Evolutionary conservation across 2,329 filamentous ascomycete genomes (phyloP).

Genomic region (Plectosphaerella plurivora): DNA sequence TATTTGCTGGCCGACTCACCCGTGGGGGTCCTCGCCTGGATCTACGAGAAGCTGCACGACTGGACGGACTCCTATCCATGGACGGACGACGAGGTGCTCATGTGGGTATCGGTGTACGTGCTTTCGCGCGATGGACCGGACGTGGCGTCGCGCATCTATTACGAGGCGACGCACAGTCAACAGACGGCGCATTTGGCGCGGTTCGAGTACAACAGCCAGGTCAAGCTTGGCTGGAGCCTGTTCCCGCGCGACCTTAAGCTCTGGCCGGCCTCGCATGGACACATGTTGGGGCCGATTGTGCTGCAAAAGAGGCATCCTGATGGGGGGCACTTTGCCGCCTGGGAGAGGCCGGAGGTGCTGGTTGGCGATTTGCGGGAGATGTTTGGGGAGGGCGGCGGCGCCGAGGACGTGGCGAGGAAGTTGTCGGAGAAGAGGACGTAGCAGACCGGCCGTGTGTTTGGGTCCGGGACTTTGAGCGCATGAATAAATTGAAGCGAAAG

Average conservation of each 20-base stretch:
- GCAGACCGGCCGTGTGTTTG: too few species aligned
- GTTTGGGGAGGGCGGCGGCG: slow-evolving; percentile 36
- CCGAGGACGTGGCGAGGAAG: not conserved
- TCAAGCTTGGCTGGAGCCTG: slow-evolving; percentile 42
- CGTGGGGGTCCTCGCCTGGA: slow-evolving; percentile 68
- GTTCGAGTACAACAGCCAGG: slow-evolving; percentile 24
- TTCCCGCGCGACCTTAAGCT: slow-evolving; percentile 56
- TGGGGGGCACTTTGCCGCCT: slow-evolving; percentile 59
- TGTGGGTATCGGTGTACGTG: slow-evolving; percentile 70
- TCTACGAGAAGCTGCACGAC: slow-evolving; percentile 75
- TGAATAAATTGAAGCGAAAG: too few species aligned
- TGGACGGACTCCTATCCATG: slow-evolving; percentile 71
- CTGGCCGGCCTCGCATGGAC: slow-evolving; percentile 50
- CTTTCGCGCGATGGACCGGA: slow-evolving; percentile 66
- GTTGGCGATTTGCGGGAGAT: slow-evolving; percentile 50
- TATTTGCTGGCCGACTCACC: slow-evolving; percentile 68
- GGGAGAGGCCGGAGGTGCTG: slow-evolving; percentile 50
- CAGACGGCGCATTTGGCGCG: slow-evolving; percentile 26
- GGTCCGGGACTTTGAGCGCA: too few species aligned
- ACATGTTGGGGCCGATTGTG: slow-evolving; percentile 57
- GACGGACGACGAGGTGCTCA: slow-evolving; percentile 72
- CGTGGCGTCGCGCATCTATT: slow-evolving; percentile 67
- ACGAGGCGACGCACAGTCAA: slow-evolving; percentile 43
- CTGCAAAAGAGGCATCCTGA: slow-evolving; percentile 44
- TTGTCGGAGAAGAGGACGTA: not conserved